phyloP scores from a whole-genome alignment of 805 yeast species.

The Candida golubevii region DNA sequence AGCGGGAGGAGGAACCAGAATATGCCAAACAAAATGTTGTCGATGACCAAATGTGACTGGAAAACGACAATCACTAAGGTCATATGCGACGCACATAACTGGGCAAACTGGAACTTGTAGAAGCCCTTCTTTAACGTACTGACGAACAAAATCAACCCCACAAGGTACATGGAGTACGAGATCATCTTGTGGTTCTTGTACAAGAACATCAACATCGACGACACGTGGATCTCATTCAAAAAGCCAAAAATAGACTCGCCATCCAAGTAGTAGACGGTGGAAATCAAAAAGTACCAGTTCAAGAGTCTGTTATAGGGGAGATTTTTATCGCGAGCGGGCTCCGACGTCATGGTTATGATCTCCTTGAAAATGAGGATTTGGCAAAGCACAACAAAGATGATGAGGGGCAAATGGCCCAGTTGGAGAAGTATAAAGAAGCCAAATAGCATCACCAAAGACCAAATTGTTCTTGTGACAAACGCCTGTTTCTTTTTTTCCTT shows the following conservation, averaged over 20 bases:
- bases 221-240: slow-evolving; percentile 49
- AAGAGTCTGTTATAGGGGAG: slow-evolving; percentile 78
- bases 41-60: slow-evolving; percentile 90
- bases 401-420: slow-evolving; percentile 82
- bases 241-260: slow-evolving; percentile 77
- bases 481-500: slow-evolving; percentile 64
- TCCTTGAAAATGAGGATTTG: slow-evolving; percentile 88
- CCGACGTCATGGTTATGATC: slow-evolving; percentile 79
- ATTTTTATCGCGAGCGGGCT: slow-evolving; percentile 78
- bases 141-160: slow-evolving; percentile 88
- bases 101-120: slow-evolving; percentile 89
- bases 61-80: slow-evolving; percentile 82
- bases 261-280: slow-evolving; percentile 86
- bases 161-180: slow-evolving; percentile 75
- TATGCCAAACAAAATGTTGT: slow-evolving; percentile 83
- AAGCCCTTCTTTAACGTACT: slow-evolving; percentile 84
- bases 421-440: slow-evolving; percentile 53
- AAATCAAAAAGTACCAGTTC: slow-evolving; percentile 86
- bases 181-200: slow-evolving; percentile 79
- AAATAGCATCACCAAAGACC: slow-evolving; percentile 94
- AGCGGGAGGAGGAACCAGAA: slow-evolving; percentile 95
- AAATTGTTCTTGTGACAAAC: slow-evolving; percentile 79
- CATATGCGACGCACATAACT: slow-evolving; percentile 92
- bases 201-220: slow-evolving; percentile 51
- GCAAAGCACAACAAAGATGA: slow-evolving; percentile 62